A percentile compares a stretch with the other conserved stretches of the same genome.
phyloP scores from a whole-genome alignment of 148 eudicot species.

The Chenopodium formosanum region DNA sequence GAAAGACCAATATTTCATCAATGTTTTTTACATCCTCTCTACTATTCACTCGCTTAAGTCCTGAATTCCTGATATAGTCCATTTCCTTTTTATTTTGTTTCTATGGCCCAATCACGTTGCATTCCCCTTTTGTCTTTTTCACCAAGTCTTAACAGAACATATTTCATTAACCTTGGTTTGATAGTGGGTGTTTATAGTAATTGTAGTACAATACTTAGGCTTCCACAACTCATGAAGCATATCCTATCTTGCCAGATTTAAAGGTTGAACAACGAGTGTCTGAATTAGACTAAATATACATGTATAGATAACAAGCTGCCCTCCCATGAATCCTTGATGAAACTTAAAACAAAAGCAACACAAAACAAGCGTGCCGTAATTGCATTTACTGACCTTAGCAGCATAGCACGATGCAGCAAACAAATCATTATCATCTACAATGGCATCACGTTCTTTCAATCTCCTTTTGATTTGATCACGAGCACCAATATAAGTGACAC shows the following conservation, averaged over 20 bases:
- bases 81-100: not conserved
- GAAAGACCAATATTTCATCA: not conserved
- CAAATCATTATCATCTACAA: slow-evolving; percentile 65
- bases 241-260: not conserved
- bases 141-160: not conserved
- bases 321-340: slow-evolving; percentile 4
- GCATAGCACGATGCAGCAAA: slow-evolving; percentile 89
- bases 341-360: not conserved
- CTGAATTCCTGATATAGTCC: not conserved
- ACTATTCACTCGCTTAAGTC: not conserved
- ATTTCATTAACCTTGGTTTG: not conserved
- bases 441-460: slow-evolving; percentile 74
- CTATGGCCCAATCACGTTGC: too few species aligned
- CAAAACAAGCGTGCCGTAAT: not conserved
- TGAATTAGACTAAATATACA: not conserved
- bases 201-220: not conserved
- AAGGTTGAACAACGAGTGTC: not conserved
- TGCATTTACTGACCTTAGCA: slow-evolving; percentile 63
- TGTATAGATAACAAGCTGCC: not conserved
- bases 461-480: slow-evolving; percentile 97
- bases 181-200: not conserved
- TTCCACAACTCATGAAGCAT: not conserved
- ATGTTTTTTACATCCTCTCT: not conserved
- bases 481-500: slow-evolving; percentile 95
- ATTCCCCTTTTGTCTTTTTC: not conserved